These are phyloP conservation scores for Botrytis hyacinthi DNA, from an alignment of 2,329 filamentous ascomycete species.

Conservation along the genomic window DNA sequence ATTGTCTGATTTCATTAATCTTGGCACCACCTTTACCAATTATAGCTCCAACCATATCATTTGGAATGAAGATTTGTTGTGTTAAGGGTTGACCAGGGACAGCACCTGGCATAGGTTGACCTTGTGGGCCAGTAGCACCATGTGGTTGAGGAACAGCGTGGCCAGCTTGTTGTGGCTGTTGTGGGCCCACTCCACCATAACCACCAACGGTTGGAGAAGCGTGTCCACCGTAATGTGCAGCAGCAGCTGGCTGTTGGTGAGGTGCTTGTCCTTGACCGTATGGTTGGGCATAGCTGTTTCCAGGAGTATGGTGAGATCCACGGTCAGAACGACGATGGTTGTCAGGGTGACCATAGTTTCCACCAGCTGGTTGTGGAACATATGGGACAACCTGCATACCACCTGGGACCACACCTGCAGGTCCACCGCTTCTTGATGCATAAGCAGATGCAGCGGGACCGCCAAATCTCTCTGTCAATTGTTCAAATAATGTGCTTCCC, in stretches of 20 bases:
- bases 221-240: constrained; percentile 71
- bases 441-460: constrained; percentile 97
- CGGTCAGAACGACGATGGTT: constrained; percentile 76
- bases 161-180: constrained; percentile 67
- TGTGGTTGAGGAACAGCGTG: constrained; percentile 64
- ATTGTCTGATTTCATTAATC: constrained; percentile 98
- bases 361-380: constrained; percentile 85
- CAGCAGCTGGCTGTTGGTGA: constrained; percentile 58
- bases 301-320: constrained; percentile 71
- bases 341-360: constrained; percentile 88
- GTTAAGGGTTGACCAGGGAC: constrained; percentile 68
- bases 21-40: constrained; percentile 72
- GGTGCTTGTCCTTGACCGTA: constrained; percentile 52
- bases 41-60: constrained; percentile 84
- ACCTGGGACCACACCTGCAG: constrained; percentile 88
- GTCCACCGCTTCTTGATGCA: constrained; percentile 88
- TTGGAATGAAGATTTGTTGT: constrained; percentile 92
- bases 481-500: constrained; percentile 94
- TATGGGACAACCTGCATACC: constrained; percentile 99
- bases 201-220: constrained; percentile 55
- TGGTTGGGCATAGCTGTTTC: constrained; percentile 66
- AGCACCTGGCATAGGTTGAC: constrained; percentile 71
- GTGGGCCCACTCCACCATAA: constrained; percentile 77
- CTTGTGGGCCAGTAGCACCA: constrained; percentile 64
- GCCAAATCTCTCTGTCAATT: constrained; percentile 93